phyloP scores from a whole-genome alignment of 768 basidiomycete genomes.

The Agaricus sinodeliciosus region DNA sequence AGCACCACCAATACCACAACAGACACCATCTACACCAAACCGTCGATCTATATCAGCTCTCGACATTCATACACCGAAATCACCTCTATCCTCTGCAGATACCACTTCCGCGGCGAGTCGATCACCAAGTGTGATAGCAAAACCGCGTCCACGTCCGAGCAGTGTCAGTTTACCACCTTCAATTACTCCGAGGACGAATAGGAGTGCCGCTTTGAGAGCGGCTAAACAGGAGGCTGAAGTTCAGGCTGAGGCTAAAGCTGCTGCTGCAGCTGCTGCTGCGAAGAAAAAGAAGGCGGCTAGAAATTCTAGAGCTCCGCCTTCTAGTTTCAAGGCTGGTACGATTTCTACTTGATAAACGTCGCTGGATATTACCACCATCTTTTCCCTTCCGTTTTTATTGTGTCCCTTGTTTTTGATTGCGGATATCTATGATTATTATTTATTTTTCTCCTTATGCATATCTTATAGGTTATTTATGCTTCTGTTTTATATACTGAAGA shows the following conservation, averaged over 20 bases:
- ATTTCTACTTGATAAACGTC: constrained; percentile 14
- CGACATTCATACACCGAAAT: constrained; percentile 4
- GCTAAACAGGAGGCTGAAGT: constrained; percentile 59
- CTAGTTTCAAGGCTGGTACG: constrained; percentile 31
- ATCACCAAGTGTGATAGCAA: constrained; percentile 17
- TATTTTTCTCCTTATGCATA: not conserved
- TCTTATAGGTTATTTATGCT: not conserved
- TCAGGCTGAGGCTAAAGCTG: constrained; percentile 34
- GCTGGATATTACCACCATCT: not conserved
- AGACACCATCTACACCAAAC: constrained; percentile 12
- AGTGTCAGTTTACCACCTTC: constrained; percentile 50
- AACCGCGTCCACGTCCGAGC: constrained; percentile 46
- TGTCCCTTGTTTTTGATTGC: not conserved
- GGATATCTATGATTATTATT: constrained; percentile 1
- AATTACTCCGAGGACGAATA: constrained; percentile 66
- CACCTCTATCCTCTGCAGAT: not conserved
- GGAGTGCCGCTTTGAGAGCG: constrained; percentile 62
- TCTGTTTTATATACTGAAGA: not conserved
- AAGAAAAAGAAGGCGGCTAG: constrained; percentile 27
- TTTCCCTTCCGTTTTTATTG: not conserved
- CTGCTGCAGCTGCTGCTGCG: too few relatives aligned
- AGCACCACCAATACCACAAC: constrained; percentile 18
- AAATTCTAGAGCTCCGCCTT: constrained; percentile 25
- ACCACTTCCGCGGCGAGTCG: not conserved
- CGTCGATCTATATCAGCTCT: constrained; percentile 6